Evolutionary conservation across 1,284 basidiomycete species (phyloP).

Genomic region (Wallemia mellicola): DNA sequence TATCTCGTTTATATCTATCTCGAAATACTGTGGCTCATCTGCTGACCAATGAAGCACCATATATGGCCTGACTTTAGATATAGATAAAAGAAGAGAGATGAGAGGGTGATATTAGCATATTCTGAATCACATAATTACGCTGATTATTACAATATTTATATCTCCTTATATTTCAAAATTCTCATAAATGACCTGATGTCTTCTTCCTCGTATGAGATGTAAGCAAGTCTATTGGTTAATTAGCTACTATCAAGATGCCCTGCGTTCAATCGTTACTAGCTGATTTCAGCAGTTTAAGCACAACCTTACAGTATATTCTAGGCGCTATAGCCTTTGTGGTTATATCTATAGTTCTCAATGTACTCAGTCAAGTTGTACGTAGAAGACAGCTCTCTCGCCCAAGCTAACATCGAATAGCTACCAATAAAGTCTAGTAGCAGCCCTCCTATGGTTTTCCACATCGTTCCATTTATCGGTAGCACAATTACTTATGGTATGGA

Average conservation of each 20-base stretch:
- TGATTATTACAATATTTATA: too few relatives aligned
- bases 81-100: too few relatives aligned
- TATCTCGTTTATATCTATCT: too few relatives aligned
- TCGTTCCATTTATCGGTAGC: conserved; percentile 42
- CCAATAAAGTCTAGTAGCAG: not conserved
- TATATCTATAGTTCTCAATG: not conserved
- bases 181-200: not conserved
- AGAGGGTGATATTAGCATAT: too few relatives aligned
- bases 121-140: too few relatives aligned
- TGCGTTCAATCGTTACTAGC: not conserved
- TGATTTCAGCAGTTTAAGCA: not conserved
- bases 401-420: not conserved
- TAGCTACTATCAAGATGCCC: not conserved
- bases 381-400: not conserved
- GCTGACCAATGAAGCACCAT: too few relatives aligned
- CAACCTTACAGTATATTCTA: not conserved
- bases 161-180: too few relatives aligned
- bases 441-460: conserved; percentile 51
- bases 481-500: conserved; percentile 42
- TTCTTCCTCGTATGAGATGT: not conserved
- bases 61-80: too few relatives aligned
- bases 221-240: not conserved
- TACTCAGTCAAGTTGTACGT: not conserved
- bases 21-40: too few relatives aligned
- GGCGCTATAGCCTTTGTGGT: not conserved